These are phyloP conservation scores for Pythium phragmiticola DNA, from an alignment of 352 stramenopile genomes.

Conservation along the genomic window DNA sequence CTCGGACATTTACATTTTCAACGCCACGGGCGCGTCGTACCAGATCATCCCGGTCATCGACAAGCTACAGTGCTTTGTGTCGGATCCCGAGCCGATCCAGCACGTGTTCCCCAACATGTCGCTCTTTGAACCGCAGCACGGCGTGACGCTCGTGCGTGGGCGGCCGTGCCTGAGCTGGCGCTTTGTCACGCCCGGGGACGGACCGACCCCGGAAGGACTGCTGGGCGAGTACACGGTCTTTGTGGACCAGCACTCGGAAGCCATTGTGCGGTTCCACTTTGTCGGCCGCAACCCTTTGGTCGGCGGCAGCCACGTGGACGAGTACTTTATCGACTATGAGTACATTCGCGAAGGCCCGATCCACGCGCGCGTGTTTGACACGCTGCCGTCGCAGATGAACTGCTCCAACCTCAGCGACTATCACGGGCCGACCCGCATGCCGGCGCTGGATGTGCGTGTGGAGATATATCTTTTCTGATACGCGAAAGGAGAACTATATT, in stretches of 20 bases:
- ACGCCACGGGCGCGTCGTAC: constrained; percentile 73
- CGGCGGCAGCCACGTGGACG: constrained; percentile 86
- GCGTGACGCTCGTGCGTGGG: constrained; percentile 66
- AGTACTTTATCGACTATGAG: constrained; percentile 90
- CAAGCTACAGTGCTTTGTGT: constrained; percentile 73
- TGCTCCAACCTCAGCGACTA: constrained; percentile 64
- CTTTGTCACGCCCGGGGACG: constrained; percentile 56
- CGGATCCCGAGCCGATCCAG: constrained; percentile 59
- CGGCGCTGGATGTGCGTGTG: constrained; percentile 61
- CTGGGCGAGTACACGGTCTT: constrained; percentile 87
- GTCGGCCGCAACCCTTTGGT: constrained; percentile 84
- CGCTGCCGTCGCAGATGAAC: constrained; percentile 77
- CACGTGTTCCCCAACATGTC: constrained; percentile 85
- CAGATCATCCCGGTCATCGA: constrained; percentile 82
- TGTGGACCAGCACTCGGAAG: constrained; percentile 71
- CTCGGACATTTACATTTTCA: constrained; percentile 88
- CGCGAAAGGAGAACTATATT: neutral
- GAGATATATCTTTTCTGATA: neutral
- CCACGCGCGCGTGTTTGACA: constrained; percentile 61
- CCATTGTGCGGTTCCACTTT: constrained; percentile 85
- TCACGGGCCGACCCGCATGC: constrained; percentile 50
- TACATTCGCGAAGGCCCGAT: constrained; percentile 77
- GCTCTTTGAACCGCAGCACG: constrained; percentile 82
- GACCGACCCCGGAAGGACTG: constrained; percentile 59
- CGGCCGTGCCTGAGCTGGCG: constrained; percentile 84